phyloP scores from a whole-genome alignment of 2,329 filamentous ascomycete species.

The Aureobasidium sp. region DNA sequence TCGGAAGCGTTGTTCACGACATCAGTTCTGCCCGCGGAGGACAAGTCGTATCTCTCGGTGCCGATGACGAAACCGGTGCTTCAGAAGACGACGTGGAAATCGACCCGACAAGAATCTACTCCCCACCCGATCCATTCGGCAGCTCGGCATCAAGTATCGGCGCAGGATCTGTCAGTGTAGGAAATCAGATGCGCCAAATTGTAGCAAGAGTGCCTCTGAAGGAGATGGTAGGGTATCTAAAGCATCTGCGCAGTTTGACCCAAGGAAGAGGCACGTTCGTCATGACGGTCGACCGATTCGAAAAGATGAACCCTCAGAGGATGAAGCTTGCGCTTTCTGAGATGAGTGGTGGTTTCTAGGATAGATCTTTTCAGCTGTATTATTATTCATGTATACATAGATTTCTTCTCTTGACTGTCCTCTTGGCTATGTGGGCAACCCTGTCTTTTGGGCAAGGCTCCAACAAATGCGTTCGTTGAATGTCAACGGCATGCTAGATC shows the following conservation, averaged over 20 bases:
- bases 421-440: too few relatives aligned
- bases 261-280: constrained; percentile 72
- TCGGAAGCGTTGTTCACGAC: constrained; percentile 77
- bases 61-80: constrained; percentile 25
- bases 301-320: constrained; percentile 53
- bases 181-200: constrained; percentile 46
- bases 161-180: constrained; percentile 15
- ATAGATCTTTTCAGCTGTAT: background rate
- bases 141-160: constrained; percentile 19
- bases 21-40: constrained; percentile 65
- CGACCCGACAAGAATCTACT: constrained; percentile 68
- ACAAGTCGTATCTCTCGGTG: constrained; percentile 62
- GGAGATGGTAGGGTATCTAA: constrained; percentile 93
- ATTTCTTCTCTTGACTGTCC: background rate
- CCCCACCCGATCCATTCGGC: constrained; percentile 76
- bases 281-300: constrained; percentile 64
- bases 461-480: too few relatives aligned
- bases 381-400: background rate
- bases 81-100: constrained; percentile 39
- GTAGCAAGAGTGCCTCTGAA: constrained; percentile 83
- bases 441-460: too few relatives aligned
- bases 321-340: constrained; percentile 45
- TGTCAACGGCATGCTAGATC: too few relatives aligned
- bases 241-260: constrained; percentile 79
- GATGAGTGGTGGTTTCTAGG: constrained; percentile 23